phyloP scores from a whole-genome alignment of 176 grass and related monocot species.

The Zoysia japonica region DNA sequence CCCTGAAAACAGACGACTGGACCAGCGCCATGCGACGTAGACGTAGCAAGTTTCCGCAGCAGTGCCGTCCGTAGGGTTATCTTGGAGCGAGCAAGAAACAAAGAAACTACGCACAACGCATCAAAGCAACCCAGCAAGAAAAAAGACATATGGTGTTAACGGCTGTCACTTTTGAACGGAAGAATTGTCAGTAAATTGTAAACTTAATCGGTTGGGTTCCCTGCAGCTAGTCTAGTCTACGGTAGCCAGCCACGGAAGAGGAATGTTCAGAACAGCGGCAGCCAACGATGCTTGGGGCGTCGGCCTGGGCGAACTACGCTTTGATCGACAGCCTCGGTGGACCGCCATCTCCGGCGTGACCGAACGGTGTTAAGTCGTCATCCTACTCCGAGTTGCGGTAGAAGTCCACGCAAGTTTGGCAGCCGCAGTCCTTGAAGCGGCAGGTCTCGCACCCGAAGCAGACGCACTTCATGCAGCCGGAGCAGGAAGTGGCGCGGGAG shows the following conservation, averaged over 20 bases:
- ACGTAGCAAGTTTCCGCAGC: too few relatives aligned
- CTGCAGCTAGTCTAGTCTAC: background rate
- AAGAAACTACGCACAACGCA: too few relatives aligned
- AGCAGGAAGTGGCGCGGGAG: slow-evolving; percentile 63
- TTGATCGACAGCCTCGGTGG: too few relatives aligned
- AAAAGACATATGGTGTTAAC: background rate
- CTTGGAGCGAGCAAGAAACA: too few relatives aligned
- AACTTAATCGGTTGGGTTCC: slow-evolving; percentile 12
- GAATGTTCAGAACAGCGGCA: slow-evolving; percentile 16
- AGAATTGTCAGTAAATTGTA: slow-evolving; percentile 2
- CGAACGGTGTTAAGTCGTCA: slow-evolving; percentile 21
- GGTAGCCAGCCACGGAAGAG: slow-evolving; percentile 8
- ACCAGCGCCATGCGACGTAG: too few relatives aligned
- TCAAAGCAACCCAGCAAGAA: too few relatives aligned
- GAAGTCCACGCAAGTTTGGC: slow-evolving; percentile 93
- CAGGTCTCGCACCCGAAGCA: slow-evolving; percentile 92
- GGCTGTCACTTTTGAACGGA: background rate
- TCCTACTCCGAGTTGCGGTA: slow-evolving; percentile 60
- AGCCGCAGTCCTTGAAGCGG: slow-evolving; percentile 85
- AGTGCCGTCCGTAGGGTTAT: too few relatives aligned
- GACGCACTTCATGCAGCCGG: slow-evolving; percentile 85
- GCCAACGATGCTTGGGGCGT: too few relatives aligned
- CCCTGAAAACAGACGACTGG: too few relatives aligned
- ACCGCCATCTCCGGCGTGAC: background rate
- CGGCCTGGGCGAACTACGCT: too few relatives aligned